These are phyloP conservation scores for Candida oleophila DNA, from an alignment of 805 yeast species.

Conservation along the genomic window DNA sequence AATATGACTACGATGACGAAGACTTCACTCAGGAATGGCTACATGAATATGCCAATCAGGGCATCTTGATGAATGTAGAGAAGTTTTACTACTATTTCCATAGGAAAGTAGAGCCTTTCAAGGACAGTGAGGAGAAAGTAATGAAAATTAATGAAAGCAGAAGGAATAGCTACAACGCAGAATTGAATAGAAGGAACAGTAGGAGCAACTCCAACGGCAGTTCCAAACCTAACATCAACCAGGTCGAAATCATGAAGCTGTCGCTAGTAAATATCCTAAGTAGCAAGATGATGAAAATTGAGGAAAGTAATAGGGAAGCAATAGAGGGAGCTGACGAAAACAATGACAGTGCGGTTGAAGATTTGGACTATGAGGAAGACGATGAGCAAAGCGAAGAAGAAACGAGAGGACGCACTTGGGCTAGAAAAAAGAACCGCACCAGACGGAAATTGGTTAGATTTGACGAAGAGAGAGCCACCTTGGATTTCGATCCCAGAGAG, in stretches of 20 bases:
- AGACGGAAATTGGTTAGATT: conserved; percentile 2
- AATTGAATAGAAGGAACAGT: neutral
- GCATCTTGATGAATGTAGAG: conserved; percentile 20
- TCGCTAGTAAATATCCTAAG: neutral
- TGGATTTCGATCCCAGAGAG: neutral
- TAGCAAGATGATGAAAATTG: conserved; percentile 2
- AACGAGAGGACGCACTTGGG: no score
- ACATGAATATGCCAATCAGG: conserved; percentile 11
- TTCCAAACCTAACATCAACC: neutral
- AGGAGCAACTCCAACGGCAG: neutral
- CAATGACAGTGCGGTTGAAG: neutral
- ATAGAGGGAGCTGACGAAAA: neutral
- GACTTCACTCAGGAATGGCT: neutral
- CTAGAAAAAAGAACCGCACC: neutral
- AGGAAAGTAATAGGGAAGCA: neutral
- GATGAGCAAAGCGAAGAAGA: no score
- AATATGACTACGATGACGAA: conserved; percentile 6
- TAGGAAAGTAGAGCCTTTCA: conserved; percentile 2
- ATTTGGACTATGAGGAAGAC: no score
- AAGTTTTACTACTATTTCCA: conserved; percentile 11
- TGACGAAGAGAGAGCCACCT: neutral
- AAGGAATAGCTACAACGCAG: neutral
- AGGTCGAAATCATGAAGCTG: neutral
- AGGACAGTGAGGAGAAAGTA: conserved; percentile 4
- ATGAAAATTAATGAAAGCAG: conserved; percentile 4